Conservation (phyloP, 495 filamentous ascomycete genomes). For the Hypoxylon subgilvum region DNA sequence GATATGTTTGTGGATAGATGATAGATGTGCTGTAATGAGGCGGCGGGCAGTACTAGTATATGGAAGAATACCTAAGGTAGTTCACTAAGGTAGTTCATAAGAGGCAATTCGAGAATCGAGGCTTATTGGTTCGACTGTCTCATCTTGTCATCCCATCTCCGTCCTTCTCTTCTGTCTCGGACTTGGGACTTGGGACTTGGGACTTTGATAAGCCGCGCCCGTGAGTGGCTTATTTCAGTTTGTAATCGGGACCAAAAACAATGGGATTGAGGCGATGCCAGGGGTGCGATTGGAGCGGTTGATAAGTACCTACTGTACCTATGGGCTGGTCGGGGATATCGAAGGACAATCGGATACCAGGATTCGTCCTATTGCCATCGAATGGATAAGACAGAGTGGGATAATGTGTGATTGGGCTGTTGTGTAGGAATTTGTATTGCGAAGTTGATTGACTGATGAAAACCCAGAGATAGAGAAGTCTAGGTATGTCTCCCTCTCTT, state of each 20-base stretch:
- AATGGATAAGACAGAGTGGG: constrained; percentile 26
- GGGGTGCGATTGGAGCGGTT: constrained; percentile 31
- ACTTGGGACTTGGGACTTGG: not conserved
- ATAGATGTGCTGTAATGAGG: no score
- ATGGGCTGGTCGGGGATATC: constrained; percentile 11
- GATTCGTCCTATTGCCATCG: constrained; percentile 24
- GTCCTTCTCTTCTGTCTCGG: constrained; percentile 12
- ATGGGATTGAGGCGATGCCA: constrained; percentile 10
- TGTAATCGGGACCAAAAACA: constrained; percentile 26
- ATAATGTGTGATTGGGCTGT: constrained; percentile 33
- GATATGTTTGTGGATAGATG: no score
- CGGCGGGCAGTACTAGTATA: no score
- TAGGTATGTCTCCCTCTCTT: no score
- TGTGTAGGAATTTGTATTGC: constrained; percentile 9
- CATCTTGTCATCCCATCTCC: not conserved
- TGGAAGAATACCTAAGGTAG: no score
- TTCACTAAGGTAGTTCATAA: no score
- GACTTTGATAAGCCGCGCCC: constrained; percentile 30
- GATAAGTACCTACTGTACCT: constrained; percentile 29
- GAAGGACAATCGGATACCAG: constrained; percentile 20
- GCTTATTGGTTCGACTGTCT: constrained; percentile 8
- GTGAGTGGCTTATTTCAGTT: constrained; percentile 31
- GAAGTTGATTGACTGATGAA: no score
- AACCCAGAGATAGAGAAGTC: no score
- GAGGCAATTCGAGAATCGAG: constrained; percentile 17